These are phyloP conservation scores for Starmera caribaea DNA, from an alignment of 805 yeast species.

Conservation along the genomic window DNA sequence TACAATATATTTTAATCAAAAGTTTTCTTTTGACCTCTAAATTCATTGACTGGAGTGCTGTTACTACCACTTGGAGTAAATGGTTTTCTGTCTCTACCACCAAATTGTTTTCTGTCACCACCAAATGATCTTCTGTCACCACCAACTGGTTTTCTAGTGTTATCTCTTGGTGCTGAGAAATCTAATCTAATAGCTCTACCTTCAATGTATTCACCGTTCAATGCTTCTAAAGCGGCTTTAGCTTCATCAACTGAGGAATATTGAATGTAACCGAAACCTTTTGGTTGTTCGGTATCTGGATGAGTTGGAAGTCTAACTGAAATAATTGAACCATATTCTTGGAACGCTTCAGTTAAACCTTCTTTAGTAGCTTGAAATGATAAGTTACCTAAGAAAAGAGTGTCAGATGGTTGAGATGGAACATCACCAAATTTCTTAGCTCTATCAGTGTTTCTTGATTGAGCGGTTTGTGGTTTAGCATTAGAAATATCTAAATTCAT, in stretches of 20 bases:
- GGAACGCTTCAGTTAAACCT: conserved; percentile 60
- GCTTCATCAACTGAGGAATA: conserved; percentile 84
- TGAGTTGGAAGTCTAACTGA: conserved; percentile 95
- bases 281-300: conserved; percentile 97
- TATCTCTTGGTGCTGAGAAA: conserved; percentile 84
- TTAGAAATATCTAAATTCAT: conserved; percentile 89
- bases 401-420: conserved; percentile 88
- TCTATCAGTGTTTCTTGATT: conserved; percentile 55
- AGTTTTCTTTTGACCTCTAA: conserved; percentile 79
- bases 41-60: conserved; percentile 53
- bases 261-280: conserved; percentile 98
- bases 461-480: conserved; percentile 58
- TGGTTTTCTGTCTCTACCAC: conserved; percentile 32
- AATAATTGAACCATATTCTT: conserved; percentile 70
- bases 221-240: conserved; percentile 72
- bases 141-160: conserved; percentile 27
- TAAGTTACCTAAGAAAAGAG: conserved; percentile 91
- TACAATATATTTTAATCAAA: too few species aligned
- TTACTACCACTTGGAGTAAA: conserved; percentile 50
- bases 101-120: conserved; percentile 24
- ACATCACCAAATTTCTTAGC: conserved; percentile 87
- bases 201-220: conserved; percentile 82
- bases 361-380: conserved; percentile 87
- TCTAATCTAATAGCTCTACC: conserved; percentile 95
- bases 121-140: conserved; percentile 29